phyloP scores from a whole-genome alignment of 371 early-diverging fungal species.

The Nosema muscidifuracis region DNA sequence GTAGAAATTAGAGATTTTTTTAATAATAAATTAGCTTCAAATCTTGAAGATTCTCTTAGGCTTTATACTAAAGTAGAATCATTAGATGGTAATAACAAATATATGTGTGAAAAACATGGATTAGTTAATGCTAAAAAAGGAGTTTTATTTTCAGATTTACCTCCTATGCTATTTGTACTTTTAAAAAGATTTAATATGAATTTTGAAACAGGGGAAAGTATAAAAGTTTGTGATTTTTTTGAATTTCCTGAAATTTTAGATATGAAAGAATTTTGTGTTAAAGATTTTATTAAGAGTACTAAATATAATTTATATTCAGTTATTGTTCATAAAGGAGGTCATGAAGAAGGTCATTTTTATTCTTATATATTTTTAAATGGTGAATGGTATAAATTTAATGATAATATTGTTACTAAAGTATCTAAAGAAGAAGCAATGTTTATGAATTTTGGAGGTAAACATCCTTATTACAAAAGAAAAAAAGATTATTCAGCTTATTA shows the following conservation, averaged over 20 bases:
- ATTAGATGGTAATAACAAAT: constrained; percentile 71
- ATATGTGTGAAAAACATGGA: constrained; percentile 84
- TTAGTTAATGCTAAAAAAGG: constrained; percentile 88
- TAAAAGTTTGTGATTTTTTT: constrained; percentile 85
- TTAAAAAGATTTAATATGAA: constrained; percentile 94
- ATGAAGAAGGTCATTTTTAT: constrained; percentile 91
- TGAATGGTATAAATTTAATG: constrained; percentile 79
- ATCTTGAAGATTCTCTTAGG: constrained; percentile 77
- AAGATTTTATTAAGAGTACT: neutral
- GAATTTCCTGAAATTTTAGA: constrained; percentile 84
- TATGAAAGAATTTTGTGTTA: constrained; percentile 20
- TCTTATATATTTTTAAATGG: constrained; percentile 74
- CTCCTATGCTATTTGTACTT: constrained; percentile 89
- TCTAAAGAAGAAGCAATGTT: constrained; percentile 78
- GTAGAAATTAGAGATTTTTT: constrained; percentile 40
- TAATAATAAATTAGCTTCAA: constrained; percentile 49
- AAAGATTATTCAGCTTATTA: constrained; percentile 58
- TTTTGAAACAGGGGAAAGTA: constrained; percentile 53
- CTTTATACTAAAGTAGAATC: constrained; percentile 78
- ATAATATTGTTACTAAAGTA: constrained; percentile 81
- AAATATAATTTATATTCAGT: constrained; percentile 66
- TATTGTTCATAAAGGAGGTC: constrained; percentile 87
- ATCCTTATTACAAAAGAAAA: constrained; percentile 49
- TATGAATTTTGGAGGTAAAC: constrained; percentile 68
- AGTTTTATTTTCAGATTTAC: constrained; percentile 81